These are phyloP conservation scores for Salix koriyanagi DNA, from an alignment of 345 rosid genomes.

Conservation along the genomic window DNA sequence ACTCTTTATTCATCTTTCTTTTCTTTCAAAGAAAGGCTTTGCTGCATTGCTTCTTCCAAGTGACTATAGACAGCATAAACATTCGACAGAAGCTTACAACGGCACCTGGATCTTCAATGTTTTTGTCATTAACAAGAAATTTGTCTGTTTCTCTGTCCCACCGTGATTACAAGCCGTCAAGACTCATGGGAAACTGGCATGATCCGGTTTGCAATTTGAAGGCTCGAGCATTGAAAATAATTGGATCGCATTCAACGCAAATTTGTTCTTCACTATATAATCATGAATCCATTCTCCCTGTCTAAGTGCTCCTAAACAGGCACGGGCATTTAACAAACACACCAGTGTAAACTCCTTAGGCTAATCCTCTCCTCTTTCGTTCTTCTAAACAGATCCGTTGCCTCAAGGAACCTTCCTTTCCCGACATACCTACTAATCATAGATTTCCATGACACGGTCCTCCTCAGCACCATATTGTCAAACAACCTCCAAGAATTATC, in stretches of 20 bases:
- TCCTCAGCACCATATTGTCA: conserved; percentile 45
- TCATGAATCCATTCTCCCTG: conserved; percentile 79
- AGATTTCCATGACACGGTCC: conserved; percentile 62
- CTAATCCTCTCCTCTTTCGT: conserved; percentile 43
- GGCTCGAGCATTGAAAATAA: conserved; percentile 52
- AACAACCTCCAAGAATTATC: conserved; percentile 53
- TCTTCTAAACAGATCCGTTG: conserved; percentile 48
- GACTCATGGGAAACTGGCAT: conserved; percentile 58
- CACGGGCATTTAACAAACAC: conserved; percentile 68
- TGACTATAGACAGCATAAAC: conserved; percentile 46
- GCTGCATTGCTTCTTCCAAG: conserved; percentile 51
- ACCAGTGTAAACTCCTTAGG: conserved; percentile 71
- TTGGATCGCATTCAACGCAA: conserved; percentile 45
- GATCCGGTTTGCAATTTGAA: conserved; percentile 48
- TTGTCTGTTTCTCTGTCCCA: conserved; percentile 46
- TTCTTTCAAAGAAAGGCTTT: conserved; percentile 21
- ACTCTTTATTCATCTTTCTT: too few species aligned
- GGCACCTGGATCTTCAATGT: conserved; percentile 49
- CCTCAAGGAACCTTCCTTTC: conserved; percentile 48
- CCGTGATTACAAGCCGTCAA: conserved; percentile 70
- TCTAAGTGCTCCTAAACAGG: conserved; percentile 50
- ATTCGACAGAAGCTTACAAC: conserved; percentile 53
- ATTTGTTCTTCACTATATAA: conserved; percentile 37
- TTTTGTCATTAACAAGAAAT: conserved; percentile 52
- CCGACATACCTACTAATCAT: conserved; percentile 71